Percentiles rank a stretch among this genome's conserved stretches.
Conservation (phyloP, 2,329 filamentous ascomycete species). For the Monosporascus sp. region DNA sequence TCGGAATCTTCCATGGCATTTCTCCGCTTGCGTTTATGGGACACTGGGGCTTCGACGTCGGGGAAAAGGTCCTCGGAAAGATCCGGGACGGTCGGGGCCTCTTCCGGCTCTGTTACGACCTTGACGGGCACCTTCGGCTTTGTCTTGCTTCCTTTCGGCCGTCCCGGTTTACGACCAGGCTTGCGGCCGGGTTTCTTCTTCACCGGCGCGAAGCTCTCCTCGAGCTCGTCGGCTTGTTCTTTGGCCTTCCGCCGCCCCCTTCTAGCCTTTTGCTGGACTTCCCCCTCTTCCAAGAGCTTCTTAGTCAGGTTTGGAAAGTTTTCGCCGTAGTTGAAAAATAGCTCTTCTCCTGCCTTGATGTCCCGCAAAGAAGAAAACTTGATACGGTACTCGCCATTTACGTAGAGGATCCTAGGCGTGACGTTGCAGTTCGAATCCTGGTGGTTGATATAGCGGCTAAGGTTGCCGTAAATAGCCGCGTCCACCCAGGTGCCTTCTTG, state of each 20-base stretch:
- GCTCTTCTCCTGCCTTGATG: conserved; percentile 66
- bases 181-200: conserved; percentile 23
- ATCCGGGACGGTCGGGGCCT: conserved; percentile 18
- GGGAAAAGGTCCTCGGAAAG: conserved; percentile 17
- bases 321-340: conserved; percentile 77
- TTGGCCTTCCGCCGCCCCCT: conserved; percentile 19
- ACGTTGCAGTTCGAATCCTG: conserved; percentile 56
- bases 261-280: conserved; percentile 23
- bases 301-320: conserved; percentile 58
- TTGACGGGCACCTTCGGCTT: conserved; percentile 25
- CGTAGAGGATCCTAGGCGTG: conserved; percentile 60
- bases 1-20: conserved; percentile 15
- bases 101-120: conserved; percentile 20
- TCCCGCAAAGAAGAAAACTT: conserved; percentile 64
- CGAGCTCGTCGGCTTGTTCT: conserved; percentile 15
- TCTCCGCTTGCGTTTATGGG: conserved; percentile 23
- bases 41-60: conserved; percentile 9
- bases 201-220: conserved; percentile 8
- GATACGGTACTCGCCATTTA: conserved; percentile 72
- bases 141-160: neutral
- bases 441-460: conserved; percentile 80
- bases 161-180: conserved; percentile 20
- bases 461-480: conserved; percentile 70
- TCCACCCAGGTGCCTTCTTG: conserved; percentile 64
- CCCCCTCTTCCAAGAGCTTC: conserved; percentile 41